These are phyloP conservation scores for Phytophthora syringae DNA, from an alignment of 352 stramenopile genomes.

Conservation along the genomic window DNA sequence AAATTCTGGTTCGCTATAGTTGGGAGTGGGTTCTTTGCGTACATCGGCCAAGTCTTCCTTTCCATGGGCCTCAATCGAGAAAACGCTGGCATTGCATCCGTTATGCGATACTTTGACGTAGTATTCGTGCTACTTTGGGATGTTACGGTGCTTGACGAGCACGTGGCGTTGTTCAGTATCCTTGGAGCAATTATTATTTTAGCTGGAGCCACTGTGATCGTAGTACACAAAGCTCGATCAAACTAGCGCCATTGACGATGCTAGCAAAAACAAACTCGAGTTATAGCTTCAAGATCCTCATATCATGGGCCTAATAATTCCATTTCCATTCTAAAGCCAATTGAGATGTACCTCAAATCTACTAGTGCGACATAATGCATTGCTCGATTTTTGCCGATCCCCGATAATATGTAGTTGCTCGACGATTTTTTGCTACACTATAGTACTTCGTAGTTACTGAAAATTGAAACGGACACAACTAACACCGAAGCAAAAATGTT, in stretches of 20 bases:
- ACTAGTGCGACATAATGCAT: too few species aligned
- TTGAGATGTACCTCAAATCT: too few species aligned
- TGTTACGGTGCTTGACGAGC: conserved; percentile 48
- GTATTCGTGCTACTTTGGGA: conserved; percentile 64
- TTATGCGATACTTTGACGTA: conserved; percentile 69
- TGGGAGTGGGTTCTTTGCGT: conserved; percentile 43
- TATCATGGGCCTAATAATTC: too few species aligned
- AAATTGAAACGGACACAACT: neutral
- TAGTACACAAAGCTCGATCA: conserved; percentile 32
- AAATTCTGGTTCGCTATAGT: conserved; percentile 44
- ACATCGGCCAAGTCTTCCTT: conserved; percentile 52
- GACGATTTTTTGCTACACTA: neutral
- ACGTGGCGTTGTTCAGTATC: conserved; percentile 47
- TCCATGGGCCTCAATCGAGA: conserved; percentile 54
- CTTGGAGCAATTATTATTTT: conserved; percentile 51
- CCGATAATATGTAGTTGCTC: too few species aligned
- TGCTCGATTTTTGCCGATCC: too few species aligned
- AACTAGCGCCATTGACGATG: neutral
- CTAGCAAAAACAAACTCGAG: too few species aligned
- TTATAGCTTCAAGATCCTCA: too few species aligned
- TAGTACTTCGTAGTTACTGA: neutral
- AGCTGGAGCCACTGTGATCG: conserved; percentile 43
- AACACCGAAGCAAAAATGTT: neutral
- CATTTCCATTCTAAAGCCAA: too few species aligned
- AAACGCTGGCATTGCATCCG: conserved; percentile 54